Base-by-base conservation (phyloP, 2,329 filamentous ascomycete genomes). In the Aaosphaeria pasadenensis region DNA sequence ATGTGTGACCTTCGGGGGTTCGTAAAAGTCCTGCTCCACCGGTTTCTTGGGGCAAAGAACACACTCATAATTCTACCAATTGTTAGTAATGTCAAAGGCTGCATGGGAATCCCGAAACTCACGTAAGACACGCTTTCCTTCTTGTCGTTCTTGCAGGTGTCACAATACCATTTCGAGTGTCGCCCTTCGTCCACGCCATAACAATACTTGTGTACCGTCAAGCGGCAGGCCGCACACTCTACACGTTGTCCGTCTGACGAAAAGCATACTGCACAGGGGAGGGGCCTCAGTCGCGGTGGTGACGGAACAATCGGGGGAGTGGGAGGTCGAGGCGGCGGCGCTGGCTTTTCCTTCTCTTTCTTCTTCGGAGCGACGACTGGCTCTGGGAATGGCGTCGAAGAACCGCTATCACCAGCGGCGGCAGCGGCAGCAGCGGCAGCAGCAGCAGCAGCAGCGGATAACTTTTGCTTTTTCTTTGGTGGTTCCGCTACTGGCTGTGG, bases 141-240 rank as follows among this genome's bases (percentile, higher is more conserved):
- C 67, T 91, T 90, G 66, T 99, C 94, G 64, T 99, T 99, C 35
- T 85, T 79, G 71, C 94, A 99, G 82, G 91, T 95, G 71, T 97
- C 94, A 70, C 94, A 99, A 38, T 87, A 83, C 94, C 94, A 99
- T 71, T 95, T 95, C 48, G 59, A 60, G 40, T 83, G 80, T 39
- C 88, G 83, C 48, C 71, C 72, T 43, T 86, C 84, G 41, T 86
- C 83, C 31, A 97, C 79, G n/a, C 94, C 94, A 65, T 97, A 99
- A 71, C 94, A 99, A 52, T 84, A 84, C 46, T 88, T 87, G 70
- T 99, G 94, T 28, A 97, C 92, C 4, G 91, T 91, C 70, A 99
- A 74, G 45, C 90, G 87, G 69, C 94, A 99, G 62, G 96, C 90
- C 43, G 84, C 82, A 69, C 94, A 99, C 38, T 86, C 84, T 59